Evolutionary conservation across 2,329 filamentous ascomycete genomes (phyloP), one percentile per base, ranked within the genome.

Genomic region (Exophiala bonariae): DNA sequence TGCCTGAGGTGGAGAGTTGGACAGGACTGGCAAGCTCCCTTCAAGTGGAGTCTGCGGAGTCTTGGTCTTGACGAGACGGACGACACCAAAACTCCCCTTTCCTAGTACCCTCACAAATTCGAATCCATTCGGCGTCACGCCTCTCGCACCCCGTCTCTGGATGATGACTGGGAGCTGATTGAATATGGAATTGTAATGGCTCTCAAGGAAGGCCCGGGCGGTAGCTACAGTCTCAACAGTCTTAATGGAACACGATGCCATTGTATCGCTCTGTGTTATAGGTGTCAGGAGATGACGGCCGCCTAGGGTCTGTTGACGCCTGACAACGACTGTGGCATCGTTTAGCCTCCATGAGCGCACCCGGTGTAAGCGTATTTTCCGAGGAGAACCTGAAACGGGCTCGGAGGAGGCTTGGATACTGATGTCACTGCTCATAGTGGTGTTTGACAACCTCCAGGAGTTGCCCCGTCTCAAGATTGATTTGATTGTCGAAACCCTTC

Each of bases 51-150:
- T 9, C 4, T 39, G 35, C 11, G 44, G 47, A n/a, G 37, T 10
- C 19, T 16, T 35, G 63, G 91, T 86, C 46, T 83, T 83, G 2
- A 97, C 91, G 28, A 99, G 76, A 36, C 86, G 81, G 13, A 99
- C 93, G 18, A 96, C 85, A 0, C 93, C 92, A 68, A 97, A 99
- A 62, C 91, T 96, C 7, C 93, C 92, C 64, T 93, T 95, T 0
- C 93, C 91, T 4, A 97, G 76, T 14, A 95, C 77, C 57, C 90
- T 87, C 22, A 97, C 70, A 10, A 85, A 76, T 55, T 96, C 86
- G 61, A 92, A 96, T n/a, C 83, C 80, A 7, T 82, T 79, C 17
- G 78, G 64, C 34, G 76, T 75, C 11, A 78, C 73, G 2, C 74
- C 73, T 55, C 78, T 68, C 19, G 72, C 70, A n/a, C 69, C 63